A percentile compares a stretch with the other conserved stretches of the same genome.
phyloP scores from a whole-genome alignment of 345 rosid genomes.

The Lagerstroemia speciosa region DNA sequence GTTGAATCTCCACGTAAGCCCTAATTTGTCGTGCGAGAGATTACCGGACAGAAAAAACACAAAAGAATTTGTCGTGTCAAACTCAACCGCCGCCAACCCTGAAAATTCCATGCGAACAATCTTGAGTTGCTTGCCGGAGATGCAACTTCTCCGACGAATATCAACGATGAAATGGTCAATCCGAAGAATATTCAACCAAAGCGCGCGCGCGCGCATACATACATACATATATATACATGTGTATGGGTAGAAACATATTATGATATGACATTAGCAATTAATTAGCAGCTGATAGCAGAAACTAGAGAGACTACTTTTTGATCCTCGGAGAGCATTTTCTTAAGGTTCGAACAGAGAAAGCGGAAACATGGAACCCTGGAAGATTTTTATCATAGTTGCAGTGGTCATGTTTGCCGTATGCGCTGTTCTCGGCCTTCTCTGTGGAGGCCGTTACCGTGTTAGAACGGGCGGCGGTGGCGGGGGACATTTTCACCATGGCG shows the following conservation, averaged over 20 bases:
- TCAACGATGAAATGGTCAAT: not conserved
- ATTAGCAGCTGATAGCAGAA: no score
- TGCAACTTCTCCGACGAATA: not conserved
- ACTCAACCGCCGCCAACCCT: no score
- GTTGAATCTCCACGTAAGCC: no score
- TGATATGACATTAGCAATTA: no score
- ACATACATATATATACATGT: not conserved
- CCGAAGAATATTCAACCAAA: not conserved
- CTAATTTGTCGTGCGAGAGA: no score
- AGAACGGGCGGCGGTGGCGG: not conserved
- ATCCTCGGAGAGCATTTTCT: no score
- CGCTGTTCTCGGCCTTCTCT: not conserved
- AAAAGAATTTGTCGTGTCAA: no score
- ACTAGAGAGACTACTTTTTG: no score
- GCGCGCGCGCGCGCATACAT: not conserved
- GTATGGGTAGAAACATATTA: not conserved
- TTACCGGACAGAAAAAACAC: no score
- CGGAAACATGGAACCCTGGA: not conserved
- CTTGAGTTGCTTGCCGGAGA: not conserved
- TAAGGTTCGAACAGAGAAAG: not conserved
- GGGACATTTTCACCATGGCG: conserved; percentile 1
- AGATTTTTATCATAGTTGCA: not conserved
- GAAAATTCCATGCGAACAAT: no score
- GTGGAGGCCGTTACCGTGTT: not conserved
- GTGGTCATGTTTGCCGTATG: not conserved